Percentiles rank a stretch among this genome's conserved stretches.
These are phyloP conservation scores for Selenicereus undatus DNA, from an alignment of 148 eudicot genomes.

Conservation along the genomic window DNA sequence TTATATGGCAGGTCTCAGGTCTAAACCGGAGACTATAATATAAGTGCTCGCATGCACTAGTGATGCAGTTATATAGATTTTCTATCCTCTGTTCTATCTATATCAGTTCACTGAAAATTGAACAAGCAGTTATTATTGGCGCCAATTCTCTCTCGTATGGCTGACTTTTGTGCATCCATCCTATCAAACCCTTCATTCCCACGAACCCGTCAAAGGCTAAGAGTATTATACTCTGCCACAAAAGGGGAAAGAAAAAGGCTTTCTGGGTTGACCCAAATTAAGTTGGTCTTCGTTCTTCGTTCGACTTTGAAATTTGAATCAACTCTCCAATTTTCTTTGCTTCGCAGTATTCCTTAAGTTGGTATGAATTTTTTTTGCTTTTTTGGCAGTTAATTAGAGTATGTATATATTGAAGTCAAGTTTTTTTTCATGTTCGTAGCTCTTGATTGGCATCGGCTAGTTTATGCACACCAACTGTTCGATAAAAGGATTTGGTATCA, in stretches of 20 bases:
- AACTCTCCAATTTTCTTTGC: not conserved
- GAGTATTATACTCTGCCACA: not conserved
- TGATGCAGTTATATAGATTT: too few relatives aligned
- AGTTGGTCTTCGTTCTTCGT: not conserved
- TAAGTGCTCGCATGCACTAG: too few relatives aligned
- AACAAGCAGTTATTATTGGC: not conserved
- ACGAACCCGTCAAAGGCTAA: slow-evolving; percentile 5
- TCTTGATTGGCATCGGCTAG: not conserved
- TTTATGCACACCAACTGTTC: slow-evolving; percentile 15
- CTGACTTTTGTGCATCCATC: not conserved
- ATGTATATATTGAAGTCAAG: not conserved
- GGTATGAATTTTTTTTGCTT: not conserved
- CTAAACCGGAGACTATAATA: too few relatives aligned
- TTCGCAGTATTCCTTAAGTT: not conserved
- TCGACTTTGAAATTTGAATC: not conserved
- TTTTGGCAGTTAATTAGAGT: not conserved
- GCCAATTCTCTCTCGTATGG: not conserved
- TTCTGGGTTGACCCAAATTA: slow-evolving; percentile 9
- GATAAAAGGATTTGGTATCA: not conserved
- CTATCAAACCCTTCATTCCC: not conserved
- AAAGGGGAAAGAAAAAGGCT: not conserved
- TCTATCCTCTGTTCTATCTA: too few relatives aligned
- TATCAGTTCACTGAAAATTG: too few relatives aligned
- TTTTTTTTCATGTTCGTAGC: not conserved
- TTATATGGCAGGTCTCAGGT: too few relatives aligned